Evolutionary conservation across 139 green algal genomes (phyloP).

Genomic region (Volvox africanus): DNA sequence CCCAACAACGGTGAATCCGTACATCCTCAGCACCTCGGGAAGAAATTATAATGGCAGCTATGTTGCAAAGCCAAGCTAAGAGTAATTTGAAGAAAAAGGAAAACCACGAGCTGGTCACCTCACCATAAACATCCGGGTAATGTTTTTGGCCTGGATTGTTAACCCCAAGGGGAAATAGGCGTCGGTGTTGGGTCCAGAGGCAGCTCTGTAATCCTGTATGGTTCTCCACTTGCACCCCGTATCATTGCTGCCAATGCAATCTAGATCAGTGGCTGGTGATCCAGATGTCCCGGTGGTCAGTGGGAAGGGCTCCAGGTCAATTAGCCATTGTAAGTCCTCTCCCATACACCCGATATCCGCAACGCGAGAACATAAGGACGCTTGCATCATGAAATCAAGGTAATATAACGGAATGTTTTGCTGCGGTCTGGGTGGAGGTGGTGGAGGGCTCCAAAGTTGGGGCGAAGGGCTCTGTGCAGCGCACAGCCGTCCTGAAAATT

Average conservation of each 20-base stretch:
- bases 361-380: background rate
- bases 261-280: background rate
- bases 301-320: slow-evolving; percentile 24
- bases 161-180: slow-evolving; percentile 1
- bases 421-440: background rate
- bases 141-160: background rate
- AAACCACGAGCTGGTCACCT: background rate
- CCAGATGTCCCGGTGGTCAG: background rate
- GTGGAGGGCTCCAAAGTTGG: background rate
- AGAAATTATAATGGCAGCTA: too few relatives aligned
- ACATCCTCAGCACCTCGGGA: too few relatives aligned
- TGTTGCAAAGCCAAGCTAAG: too few relatives aligned
- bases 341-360: background rate
- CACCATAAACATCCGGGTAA: slow-evolving; percentile 23
- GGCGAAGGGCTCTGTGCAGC: background rate
- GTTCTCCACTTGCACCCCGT: slow-evolving; percentile 1
- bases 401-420: background rate
- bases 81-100: too few relatives aligned
- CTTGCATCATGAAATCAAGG: background rate
- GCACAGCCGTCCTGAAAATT: background rate
- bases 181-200: background rate
- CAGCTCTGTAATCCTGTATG: background rate
- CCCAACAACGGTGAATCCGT: too few relatives aligned
- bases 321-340: background rate
- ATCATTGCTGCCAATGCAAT: background rate